Evolutionary conservation across 306 rosid genomes (phyloP).

Genomic region (Quercus agrifolia): DNA sequence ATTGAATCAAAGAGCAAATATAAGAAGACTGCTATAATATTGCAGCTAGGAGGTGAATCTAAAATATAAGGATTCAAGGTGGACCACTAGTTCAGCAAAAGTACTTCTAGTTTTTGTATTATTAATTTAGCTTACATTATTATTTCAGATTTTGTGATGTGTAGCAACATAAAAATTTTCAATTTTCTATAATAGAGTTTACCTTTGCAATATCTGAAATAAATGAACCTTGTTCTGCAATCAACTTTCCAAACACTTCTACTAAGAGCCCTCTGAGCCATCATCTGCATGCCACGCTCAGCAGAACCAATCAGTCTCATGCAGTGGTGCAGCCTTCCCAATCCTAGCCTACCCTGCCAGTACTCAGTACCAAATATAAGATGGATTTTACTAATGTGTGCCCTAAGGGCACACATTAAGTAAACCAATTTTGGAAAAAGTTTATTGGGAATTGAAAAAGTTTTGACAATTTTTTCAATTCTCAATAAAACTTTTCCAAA

Average conservation of each 20-base stretch:
- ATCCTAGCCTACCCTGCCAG: constrained; percentile 90
- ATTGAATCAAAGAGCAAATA: constrained; percentile 37
- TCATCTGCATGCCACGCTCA: constrained; percentile 82
- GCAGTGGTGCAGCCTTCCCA: constrained; percentile 98
- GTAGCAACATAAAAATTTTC: neutral
- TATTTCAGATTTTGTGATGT: neutral
- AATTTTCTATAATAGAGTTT: neutral
- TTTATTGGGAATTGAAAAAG: too few relatives aligned
- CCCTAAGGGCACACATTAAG: too few relatives aligned
- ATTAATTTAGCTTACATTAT: neutral
- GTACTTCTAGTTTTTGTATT: neutral
- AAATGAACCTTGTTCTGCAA: constrained; percentile 91
- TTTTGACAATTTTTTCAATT: too few relatives aligned
- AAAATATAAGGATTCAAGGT: neutral
- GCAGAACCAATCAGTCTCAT: constrained; percentile 95
- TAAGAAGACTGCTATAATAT: neutral
- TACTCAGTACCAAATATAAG: constrained; percentile 3
- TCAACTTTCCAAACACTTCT: constrained; percentile 82
- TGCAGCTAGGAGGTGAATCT: neutral
- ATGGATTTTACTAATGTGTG: too few relatives aligned
- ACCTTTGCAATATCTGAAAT: constrained; percentile 83
- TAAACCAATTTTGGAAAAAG: too few relatives aligned
- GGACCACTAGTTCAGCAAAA: neutral
- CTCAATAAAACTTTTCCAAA: too few relatives aligned
- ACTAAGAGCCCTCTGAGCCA: constrained; percentile 79